Evolutionary conservation across 2,329 filamentous ascomycete genomes (phyloP).

Genomic region (Lecanosticta acicola): DNA sequence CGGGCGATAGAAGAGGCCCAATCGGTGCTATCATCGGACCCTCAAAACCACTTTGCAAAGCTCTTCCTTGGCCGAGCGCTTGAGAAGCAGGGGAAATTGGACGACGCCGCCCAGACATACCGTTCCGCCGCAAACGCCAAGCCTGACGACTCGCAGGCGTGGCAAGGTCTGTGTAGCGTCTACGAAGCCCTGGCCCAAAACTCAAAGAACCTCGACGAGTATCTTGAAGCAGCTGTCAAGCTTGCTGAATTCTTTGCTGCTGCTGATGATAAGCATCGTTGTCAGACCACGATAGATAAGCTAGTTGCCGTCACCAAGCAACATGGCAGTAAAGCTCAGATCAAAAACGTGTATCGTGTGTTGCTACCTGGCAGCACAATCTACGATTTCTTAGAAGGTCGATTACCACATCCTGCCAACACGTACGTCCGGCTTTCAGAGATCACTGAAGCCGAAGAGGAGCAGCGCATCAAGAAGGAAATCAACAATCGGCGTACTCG

Average conservation of each 20-base stretch:
- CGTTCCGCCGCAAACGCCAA: constrained; percentile 65
- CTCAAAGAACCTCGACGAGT: constrained; percentile 62
- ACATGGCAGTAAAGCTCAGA: constrained; percentile 66
- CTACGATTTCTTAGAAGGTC: constrained; percentile 76
- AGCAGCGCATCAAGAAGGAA: constrained; percentile 79
- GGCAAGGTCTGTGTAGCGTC: constrained; percentile 81
- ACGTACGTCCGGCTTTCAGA: constrained; percentile 80
- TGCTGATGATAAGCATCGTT: constrained; percentile 54
- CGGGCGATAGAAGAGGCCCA: constrained; percentile 66
- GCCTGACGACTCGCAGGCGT: constrained; percentile 72
- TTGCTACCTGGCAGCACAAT: constrained; percentile 75
- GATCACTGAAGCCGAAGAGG: constrained; percentile 79
- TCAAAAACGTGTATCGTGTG: constrained; percentile 68
- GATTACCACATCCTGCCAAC: constrained; percentile 69
- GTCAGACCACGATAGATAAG: constrained; percentile 66
- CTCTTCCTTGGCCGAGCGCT: constrained; percentile 83
- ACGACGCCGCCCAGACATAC: constrained; percentile 74
- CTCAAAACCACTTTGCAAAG: constrained; percentile 76
- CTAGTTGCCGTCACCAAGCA: constrained; percentile 68
- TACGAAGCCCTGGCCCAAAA: constrained; percentile 67
- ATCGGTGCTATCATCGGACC: constrained; percentile 64
- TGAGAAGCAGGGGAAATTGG: constrained; percentile 66
- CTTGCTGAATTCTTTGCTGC: constrained; percentile 70
- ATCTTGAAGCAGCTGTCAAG: constrained; percentile 65
- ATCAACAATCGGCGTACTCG: constrained; percentile 85